Conservation (phyloP, 139 green algal species). For the Picochlorum sp. region DNA sequence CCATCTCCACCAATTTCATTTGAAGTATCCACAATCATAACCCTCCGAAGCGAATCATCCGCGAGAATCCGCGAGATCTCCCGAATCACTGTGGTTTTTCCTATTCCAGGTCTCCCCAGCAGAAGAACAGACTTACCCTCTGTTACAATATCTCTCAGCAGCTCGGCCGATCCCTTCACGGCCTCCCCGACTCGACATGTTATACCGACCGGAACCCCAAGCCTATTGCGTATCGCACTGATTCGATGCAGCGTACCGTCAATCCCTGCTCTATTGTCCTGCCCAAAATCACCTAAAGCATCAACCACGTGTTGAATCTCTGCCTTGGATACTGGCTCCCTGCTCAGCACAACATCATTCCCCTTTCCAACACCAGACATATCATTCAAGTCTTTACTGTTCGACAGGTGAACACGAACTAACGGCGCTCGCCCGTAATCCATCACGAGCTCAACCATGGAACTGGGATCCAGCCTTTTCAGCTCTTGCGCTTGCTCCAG, state of each 20-base stretch:
- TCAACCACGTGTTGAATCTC: not conserved
- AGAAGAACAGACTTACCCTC: constrained; percentile 13
- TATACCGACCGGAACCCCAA: constrained; percentile 53
- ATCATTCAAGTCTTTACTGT: not conserved
- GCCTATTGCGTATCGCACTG: constrained; percentile 67
- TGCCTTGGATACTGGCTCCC: not conserved
- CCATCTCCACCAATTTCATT: constrained; percentile 92
- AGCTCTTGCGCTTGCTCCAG: not conserved
- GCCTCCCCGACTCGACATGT: constrained; percentile 64
- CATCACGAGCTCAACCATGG: constrained; percentile 6
- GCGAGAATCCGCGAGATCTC: constrained; percentile 58
- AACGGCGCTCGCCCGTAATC: constrained; percentile 2
- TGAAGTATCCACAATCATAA: constrained; percentile 84
- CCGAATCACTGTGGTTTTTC: constrained; percentile 79
- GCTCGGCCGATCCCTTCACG: constrained; percentile 39
- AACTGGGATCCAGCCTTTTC: not conserved
- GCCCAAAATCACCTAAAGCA: not conserved
- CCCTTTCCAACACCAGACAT: not conserved
- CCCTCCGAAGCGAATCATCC: constrained; percentile 28
- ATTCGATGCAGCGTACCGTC: constrained; percentile 89
- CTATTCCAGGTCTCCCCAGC: constrained; percentile 40
- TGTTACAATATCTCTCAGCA: constrained; percentile 30
- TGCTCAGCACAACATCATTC: not conserved
- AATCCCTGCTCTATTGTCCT: constrained; percentile 66
- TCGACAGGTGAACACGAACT: not conserved